Base-by-base conservation (phyloP, 805 yeast species). In the Nadsonia fulvescens region DNA sequence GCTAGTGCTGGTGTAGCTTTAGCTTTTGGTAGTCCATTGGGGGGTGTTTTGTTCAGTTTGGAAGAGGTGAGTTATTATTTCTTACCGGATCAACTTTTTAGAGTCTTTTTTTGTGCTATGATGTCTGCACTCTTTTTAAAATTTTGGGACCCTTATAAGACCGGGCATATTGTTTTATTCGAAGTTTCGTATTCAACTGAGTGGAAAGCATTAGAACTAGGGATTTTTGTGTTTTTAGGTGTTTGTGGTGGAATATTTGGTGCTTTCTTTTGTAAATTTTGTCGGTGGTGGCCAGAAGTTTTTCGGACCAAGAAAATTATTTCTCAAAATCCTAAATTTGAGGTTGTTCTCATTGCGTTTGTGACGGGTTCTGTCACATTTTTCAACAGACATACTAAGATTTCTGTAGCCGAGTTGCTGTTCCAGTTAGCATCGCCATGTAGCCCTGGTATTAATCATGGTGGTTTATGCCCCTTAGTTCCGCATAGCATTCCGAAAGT, bases 1-100 rank as follows among this genome's bases (percentile, higher is more conserved):
- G 66, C 71, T 1, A 53, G 61, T 31, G 66, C 70, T 3, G 74
- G 73, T 3, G 70, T 66, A 7, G 68, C 72, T 5, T 47, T 66
- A 14, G 70, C 72, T 2, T 66, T 66, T 44, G 73, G 73, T 0
- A 58, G 67, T 2, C 73, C 73, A 2, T 40, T 66, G 6, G 73
- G 72, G 2, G 73, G 70, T 1, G 70, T 66, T 3, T 39, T 66
- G 12, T 66, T 66, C 39, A 56, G 63, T 14, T 47, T 66, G 26
- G 73, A 66, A 35, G 73, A 66, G 32, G 68, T 66, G 8, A 58
- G 63, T 32, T 61, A 66, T 40, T 61, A 63, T 32, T 48, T 66
- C 20, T 64, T 70, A 4, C 62, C 67, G 5, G 56, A 60, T 28
- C 70, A 65, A 30, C 44, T 66, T 8, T 63, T 66, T 41, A 56